A percentile compares a stretch with the other conserved stretches of the same genome.
Evolutionary conservation across 768 basidiomycete genomes (phyloP).

Genomic region (Neoboletus subvelutipes): DNA sequence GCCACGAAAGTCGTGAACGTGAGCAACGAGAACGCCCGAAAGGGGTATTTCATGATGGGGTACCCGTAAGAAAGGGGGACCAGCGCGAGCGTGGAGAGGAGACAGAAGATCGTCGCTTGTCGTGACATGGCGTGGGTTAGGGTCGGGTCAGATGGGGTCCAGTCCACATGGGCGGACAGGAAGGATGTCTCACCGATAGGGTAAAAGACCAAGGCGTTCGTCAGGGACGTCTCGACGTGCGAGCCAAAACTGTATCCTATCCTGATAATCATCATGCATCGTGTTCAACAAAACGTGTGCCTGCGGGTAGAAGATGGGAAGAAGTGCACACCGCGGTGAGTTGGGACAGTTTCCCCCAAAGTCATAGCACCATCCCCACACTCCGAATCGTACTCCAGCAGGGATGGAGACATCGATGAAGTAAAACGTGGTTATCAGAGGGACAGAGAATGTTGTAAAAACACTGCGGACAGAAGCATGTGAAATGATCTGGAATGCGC

Average conservation of each 20-base stretch:
- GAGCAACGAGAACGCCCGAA: neutral
- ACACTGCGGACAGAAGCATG: neutral
- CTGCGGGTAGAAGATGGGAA: too few relatives aligned
- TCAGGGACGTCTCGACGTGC: neutral
- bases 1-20: neutral
- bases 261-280: neutral
- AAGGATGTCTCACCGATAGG: neutral
- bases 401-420: neutral
- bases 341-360: neutral
- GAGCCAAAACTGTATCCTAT: neutral
- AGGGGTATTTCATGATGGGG: neutral
- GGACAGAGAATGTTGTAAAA: constrained; percentile 1
- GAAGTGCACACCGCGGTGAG: neutral
- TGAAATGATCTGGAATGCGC: neutral
- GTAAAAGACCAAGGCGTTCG: neutral
- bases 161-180: neutral
- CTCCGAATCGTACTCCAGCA: neutral
- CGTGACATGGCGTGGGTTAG: neutral
- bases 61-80: neutral
- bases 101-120: neutral
- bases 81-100: neutral
- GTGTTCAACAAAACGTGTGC: neutral
- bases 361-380: constrained; percentile 1
- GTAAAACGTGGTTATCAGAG: neutral
- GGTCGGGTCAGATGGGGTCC: neutral